Conservation (phyloP, 164 flowering plant species). For the Litsea cubeba region DNA sequence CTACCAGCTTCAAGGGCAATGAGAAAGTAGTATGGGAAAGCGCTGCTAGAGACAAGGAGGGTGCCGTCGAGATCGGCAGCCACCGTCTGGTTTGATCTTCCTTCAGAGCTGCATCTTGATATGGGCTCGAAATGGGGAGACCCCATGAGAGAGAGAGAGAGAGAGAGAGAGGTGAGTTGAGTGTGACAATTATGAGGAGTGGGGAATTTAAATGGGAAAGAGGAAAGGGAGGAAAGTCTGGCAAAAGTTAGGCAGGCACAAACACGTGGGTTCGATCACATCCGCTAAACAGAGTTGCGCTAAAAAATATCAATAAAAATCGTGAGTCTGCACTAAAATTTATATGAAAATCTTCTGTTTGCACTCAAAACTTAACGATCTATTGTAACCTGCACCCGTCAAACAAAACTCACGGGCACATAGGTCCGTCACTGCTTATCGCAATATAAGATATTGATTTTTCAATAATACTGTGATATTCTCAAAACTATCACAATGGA, state of each 20-base stretch:
- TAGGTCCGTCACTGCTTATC: too few species aligned
- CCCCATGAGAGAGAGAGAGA: conserved; percentile 17
- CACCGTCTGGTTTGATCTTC: conserved; percentile 46
- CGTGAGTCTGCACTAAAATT: accelerated
- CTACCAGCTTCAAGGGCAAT: conserved; percentile 71
- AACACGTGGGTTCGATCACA: too few species aligned
- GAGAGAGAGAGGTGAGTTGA: background rate
- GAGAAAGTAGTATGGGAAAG: conserved; percentile 73
- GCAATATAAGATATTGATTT: too few species aligned
- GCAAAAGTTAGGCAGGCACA: too few species aligned
- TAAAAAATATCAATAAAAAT: too few species aligned
- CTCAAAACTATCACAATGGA: too few species aligned
- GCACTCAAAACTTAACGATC: accelerated
- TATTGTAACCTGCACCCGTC: too few species aligned
- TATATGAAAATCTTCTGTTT: too few species aligned
- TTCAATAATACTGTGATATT: too few species aligned
- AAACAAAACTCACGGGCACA: too few species aligned
- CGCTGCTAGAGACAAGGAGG: conserved; percentile 48
- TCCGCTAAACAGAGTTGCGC: too few species aligned
- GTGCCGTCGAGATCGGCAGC: conserved; percentile 77
- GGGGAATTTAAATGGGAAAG: conserved; percentile 13
- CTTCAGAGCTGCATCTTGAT: conserved; percentile 33
- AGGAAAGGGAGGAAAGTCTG: background rate
- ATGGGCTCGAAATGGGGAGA: conserved; percentile 38
- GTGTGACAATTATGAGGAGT: background rate